phyloP scores from a whole-genome alignment of 176 grass and related monocot species.

The Alopecurus myosuroides region DNA sequence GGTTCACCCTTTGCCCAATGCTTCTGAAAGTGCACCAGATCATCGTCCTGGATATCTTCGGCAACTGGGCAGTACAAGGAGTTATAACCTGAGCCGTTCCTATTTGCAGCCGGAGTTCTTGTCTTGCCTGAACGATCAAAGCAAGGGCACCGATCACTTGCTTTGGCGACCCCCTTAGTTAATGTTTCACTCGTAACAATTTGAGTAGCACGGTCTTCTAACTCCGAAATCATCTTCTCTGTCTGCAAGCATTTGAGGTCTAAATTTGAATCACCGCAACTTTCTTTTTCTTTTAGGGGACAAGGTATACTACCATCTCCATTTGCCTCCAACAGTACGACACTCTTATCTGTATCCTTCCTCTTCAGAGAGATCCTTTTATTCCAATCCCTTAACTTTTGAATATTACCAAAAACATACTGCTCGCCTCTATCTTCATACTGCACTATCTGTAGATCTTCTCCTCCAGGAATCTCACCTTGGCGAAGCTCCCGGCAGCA shows the following conservation, averaged over 20 bases:
- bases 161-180: not conserved
- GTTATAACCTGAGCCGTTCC: constrained; percentile 55
- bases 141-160: constrained; percentile 32
- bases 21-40: constrained; percentile 63
- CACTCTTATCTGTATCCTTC: not conserved
- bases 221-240: constrained; percentile 35
- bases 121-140: constrained; percentile 21
- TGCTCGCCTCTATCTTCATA: constrained; percentile 24
- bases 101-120: constrained; percentile 39
- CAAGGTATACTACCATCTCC: constrained; percentile 68
- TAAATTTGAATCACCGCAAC: constrained; percentile 39
- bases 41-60: constrained; percentile 38
- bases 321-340: constrained; percentile 47
- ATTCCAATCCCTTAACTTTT: constrained; percentile 4
- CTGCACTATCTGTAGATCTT: constrained; percentile 5
- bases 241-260: constrained; percentile 58
- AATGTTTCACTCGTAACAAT: constrained; percentile 29
- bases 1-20: constrained; percentile 83
- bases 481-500: constrained; percentile 62
- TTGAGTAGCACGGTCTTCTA: constrained; percentile 50
- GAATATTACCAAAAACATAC: constrained; percentile 38
- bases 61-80: constrained; percentile 52
- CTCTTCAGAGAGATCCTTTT: constrained; percentile 11
- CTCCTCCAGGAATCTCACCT: constrained; percentile 50
- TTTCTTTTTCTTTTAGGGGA: constrained; percentile 42